Conservation (phyloP, 768 basidiomycete genomes). For the Glaciozyma antarctica region DNA sequence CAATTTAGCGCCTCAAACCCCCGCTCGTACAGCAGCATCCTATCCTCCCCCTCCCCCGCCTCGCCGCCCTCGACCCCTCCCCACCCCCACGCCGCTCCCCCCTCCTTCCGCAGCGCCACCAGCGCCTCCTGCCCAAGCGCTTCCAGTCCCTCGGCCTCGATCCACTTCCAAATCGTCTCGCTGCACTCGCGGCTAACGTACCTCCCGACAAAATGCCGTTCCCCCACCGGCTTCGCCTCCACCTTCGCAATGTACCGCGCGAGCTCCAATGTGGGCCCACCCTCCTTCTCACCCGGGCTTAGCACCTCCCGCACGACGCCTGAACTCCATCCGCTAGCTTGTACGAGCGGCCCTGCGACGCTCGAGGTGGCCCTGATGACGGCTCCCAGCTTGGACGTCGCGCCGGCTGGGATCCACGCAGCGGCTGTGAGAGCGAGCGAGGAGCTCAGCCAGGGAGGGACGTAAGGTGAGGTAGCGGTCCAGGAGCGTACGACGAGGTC, state of each 20-base stretch:
- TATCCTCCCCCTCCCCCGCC: constrained; percentile 98
- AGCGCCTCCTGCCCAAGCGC: constrained; percentile 13
- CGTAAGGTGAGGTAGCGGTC: constrained; percentile 16
- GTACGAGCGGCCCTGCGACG: constrained; percentile 8
- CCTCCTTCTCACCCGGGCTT: constrained; percentile 16
- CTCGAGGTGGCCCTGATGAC: too few species aligned
- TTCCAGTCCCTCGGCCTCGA: not conserved
- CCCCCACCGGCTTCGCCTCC: not conserved
- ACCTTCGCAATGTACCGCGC: not conserved
- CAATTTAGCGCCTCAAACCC: constrained; percentile 82
- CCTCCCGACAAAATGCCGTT: constrained; percentile 12
- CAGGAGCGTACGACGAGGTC: not conserved
- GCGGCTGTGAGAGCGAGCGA: not conserved
- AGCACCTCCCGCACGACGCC: constrained; percentile 5
- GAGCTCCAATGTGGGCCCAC: not conserved
- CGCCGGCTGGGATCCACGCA: constrained; percentile 5
- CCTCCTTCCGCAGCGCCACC: constrained; percentile 10
- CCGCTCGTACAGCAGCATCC: constrained; percentile 73
- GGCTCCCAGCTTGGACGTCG: not conserved
- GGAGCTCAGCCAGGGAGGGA: constrained; percentile 11
- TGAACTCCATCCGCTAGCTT: constrained; percentile 16
- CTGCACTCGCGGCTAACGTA: constrained; percentile 4
- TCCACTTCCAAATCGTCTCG: constrained; percentile 5
- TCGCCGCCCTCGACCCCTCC: constrained; percentile 42
- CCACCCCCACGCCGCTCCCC: constrained; percentile 10